Evolutionary conservation across 768 basidiomycete genomes (phyloP), one percentile per base, ranked within the genome.

Genomic region (Lentinus tigrinus): DNA sequence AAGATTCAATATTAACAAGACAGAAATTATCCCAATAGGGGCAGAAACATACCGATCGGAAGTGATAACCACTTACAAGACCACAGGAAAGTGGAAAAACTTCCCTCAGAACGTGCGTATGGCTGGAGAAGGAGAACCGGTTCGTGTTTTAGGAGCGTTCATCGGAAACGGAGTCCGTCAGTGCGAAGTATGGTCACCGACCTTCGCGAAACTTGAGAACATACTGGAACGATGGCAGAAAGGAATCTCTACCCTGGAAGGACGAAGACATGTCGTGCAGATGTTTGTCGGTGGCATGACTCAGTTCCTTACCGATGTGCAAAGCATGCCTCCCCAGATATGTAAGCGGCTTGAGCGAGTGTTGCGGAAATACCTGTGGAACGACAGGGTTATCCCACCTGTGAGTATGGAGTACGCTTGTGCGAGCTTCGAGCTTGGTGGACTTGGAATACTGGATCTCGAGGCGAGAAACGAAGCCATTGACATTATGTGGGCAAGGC

Each of bases 221-320:
- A 21, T 43, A 0, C 54, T 65, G 0, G 19, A 48, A 1, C 1
- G 9, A 0, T 57, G 52, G 57, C 43, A 64, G 55, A 26, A 28
- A 24, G 44, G 37, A 3, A 44, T 23, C 31, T 3, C 55, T 1
- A 50, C 54, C 2, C 23, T 51, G 0, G 51, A 51, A 26, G 58
- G 58, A 0, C 48, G 52, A 16, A 17, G 43, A 2, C 62, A 68
- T 17, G 59, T 69, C 3, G 44, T 65, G 0, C 64, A 70, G 40
- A 65, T 67, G 61, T 31, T 65, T 0, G 28, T 69, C 0, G 66
- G 63, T 5, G 56, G 52, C 1, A 57, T 57, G 54, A 67, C 69
- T 5, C 72, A 72, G 56, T 72, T 66, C 57, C 52, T 62, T 1
- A 50, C 69, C 0, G 56, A 59, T 9, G 69, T 65, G 8, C 66